These are phyloP conservation scores for Suillus tomentosus DNA, from an alignment of 768 basidiomycete species.

Conservation along the genomic window DNA sequence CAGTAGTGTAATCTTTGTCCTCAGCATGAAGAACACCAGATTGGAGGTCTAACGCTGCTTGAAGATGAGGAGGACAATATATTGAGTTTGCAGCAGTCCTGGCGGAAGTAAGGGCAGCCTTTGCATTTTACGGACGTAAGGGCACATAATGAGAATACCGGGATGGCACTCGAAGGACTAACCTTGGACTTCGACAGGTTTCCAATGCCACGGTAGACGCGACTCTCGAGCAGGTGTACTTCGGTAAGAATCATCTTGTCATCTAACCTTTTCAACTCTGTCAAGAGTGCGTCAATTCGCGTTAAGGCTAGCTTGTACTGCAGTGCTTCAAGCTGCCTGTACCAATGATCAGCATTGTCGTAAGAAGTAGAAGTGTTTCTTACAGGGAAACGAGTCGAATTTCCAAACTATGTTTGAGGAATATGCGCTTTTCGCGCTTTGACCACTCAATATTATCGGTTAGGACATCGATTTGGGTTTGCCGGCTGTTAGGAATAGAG, in stretches of 20 bases:
- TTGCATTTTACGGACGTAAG: background rate
- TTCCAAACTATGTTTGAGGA: conserved; percentile 93
- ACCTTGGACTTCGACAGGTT: conserved; percentile 93
- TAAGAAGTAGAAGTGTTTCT: conserved; percentile 21
- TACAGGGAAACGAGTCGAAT: conserved; percentile 80
- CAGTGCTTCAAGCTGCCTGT: conserved; percentile 71
- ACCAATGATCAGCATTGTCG: conserved; percentile 10
- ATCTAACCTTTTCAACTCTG: conserved; percentile 89
- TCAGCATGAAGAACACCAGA: conserved; percentile 90
- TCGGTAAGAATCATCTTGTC: conserved; percentile 99
- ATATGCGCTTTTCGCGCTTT: conserved; percentile 87
- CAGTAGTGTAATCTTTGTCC: conserved; percentile 97
- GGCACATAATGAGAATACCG: background rate
- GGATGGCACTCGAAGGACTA: conserved; percentile 15
- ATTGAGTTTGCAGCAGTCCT: conserved; percentile 94
- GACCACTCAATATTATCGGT: conserved; percentile 94
- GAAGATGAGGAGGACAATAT: conserved; percentile 81
- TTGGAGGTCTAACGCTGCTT: conserved; percentile 63
- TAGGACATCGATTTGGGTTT: conserved; percentile 82
- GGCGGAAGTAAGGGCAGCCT: conserved; percentile 88
- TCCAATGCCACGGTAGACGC: conserved; percentile 86
- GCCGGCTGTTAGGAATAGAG: conserved; percentile 70
- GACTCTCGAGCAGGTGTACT: conserved; percentile 90
- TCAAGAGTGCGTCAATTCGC: conserved; percentile 84
- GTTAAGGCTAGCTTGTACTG: conserved; percentile 78